Evolutionary conservation across 108 stramenopile species (phyloP).

Genomic region (Fragilaria crotonensis): DNA sequence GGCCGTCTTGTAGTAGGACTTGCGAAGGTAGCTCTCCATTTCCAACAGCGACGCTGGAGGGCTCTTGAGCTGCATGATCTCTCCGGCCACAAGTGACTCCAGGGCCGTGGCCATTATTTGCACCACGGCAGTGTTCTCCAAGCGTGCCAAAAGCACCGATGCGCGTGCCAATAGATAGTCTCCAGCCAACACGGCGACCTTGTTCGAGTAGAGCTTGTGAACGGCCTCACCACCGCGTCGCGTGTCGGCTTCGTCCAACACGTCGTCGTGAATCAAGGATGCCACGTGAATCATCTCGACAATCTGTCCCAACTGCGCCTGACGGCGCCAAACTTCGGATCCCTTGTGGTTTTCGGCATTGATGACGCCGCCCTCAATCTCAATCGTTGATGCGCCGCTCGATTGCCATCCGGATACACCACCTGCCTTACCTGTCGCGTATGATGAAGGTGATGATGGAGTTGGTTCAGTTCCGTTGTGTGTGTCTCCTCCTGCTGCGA

Average conservation of each 20-base stretch:
- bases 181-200: constrained; percentile 97
- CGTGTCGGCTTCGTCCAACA: constrained; percentile 95
- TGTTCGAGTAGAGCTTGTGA: constrained; percentile 97
- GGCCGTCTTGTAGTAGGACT: constrained; percentile 98
- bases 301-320: constrained; percentile 92
- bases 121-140: constrained; percentile 92
- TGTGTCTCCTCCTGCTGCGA: constrained; percentile 6
- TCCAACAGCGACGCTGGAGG: constrained; percentile 78
- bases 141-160: constrained; percentile 84
- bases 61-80: constrained; percentile 95
- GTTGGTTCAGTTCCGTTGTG: neutral
- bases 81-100: constrained; percentile 91
- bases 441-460: neutral
- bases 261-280: constrained; percentile 94
- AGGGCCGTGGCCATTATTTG: constrained; percentile 97
- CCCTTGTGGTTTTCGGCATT: constrained; percentile 72
- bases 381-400: constrained; percentile 69
- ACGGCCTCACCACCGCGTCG: constrained; percentile 93
- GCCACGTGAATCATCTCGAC: constrained; percentile 99
- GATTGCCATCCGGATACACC: constrained; percentile 52
- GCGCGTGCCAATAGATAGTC: constrained; percentile 93
- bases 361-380: constrained; percentile 53
- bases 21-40: constrained; percentile 87
- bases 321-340: constrained; percentile 76
- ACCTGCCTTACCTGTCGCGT: constrained; percentile 17